Base-by-base conservation (phyloP, 2,329 filamentous ascomycete species). In the Apiospora malaysiana region DNA sequence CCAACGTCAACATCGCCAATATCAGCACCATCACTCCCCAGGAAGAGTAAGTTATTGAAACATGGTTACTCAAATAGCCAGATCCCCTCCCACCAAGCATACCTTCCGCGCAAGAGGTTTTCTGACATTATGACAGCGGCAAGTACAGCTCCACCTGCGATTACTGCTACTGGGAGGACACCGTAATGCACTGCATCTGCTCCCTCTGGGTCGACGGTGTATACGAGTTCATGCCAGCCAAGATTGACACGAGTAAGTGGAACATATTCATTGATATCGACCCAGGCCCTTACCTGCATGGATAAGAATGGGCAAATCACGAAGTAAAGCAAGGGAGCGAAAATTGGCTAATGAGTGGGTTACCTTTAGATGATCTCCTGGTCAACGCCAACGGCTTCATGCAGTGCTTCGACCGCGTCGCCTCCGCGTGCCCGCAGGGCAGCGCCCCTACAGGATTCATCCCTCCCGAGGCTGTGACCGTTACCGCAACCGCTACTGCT, bases 201-300 rank as follows among this genome's bases (percentile, higher is more conserved):
- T 32, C 32, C 3, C 32, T 32, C 32, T 27, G 32, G 1, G 10
- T 59, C 27, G 21, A 59, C 51, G 25, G 14, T 14, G 51, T 14
- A 0, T 16, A 59, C 51, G 18, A 18, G 16, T 37, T 59, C 51
- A 37, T 37, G 51, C 51, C 37, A 9, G 8, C 51, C 25, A 16
- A 59, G 51, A 32, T 59, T 7, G 51, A 59, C 16, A 59, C 51
- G 14, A 59, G 51, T 59, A 59, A 37, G 51, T 59, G 51, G 7
- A n/a, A 59, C 5, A 21, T 16, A 12, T 21, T 21, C n/a, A n/a
- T n/a, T 12, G 12, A 1, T 14, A 45, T 32, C 10, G 2, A 21
- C 18, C 9, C 23, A 42, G 10, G 40, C 12, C 5, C 12, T 16
- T 16, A 4, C 51, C 25, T 18, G 1, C 51, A 32, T 56, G 4